Evolutionary conservation across 768 basidiomycete species (phyloP).

Genomic region (Tricholomella constricta): DNA sequence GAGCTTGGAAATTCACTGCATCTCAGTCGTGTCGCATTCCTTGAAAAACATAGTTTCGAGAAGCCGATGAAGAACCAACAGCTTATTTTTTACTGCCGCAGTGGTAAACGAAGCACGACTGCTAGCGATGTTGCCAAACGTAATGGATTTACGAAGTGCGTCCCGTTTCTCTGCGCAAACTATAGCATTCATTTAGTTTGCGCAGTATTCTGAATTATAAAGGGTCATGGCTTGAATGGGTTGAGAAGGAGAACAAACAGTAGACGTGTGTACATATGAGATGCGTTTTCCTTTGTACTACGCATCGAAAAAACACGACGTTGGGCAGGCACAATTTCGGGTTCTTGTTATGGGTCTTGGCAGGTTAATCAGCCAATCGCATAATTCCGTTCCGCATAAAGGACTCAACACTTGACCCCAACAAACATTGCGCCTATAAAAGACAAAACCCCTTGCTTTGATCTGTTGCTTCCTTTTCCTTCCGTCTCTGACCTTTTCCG

Average conservation of each 20-base stretch:
- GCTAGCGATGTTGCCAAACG: slow-evolving; percentile 82
- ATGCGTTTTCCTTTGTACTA: background rate
- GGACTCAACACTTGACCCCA: slow-evolving; percentile 39
- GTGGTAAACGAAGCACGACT: slow-evolving; percentile 79
- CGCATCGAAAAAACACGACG: background rate
- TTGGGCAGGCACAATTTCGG: background rate
- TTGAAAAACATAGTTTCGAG: slow-evolving; percentile 66
- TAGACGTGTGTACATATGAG: background rate
- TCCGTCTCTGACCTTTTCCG: background rate
- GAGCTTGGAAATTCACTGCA: slow-evolving; percentile 69
- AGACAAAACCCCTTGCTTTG: slow-evolving; percentile 13
- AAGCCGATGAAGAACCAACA: slow-evolving; percentile 74
- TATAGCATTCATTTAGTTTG: slow-evolving; percentile 1
- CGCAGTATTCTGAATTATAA: slow-evolving; percentile 71
- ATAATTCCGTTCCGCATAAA: slow-evolving; percentile 49
- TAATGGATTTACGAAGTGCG: slow-evolving; percentile 82
- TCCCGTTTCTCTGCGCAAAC: slow-evolving; percentile 3
- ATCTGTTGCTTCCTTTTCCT: slow-evolving; percentile 10
- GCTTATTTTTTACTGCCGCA: slow-evolving; percentile 88
- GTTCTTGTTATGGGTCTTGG: too few relatives aligned
- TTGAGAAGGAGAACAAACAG: slow-evolving; percentile 47
- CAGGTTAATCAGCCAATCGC: slow-evolving; percentile 46
- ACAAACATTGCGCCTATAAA: slow-evolving; percentile 27
- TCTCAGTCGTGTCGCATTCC: slow-evolving; percentile 56
- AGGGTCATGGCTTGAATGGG: slow-evolving; percentile 91